A percentile compares a stretch with the other conserved stretches of the same genome.
These are phyloP conservation scores for Kwoniella shandongensis DNA, from an alignment of 768 basidiomycete species.

Conservation along the genomic window DNA sequence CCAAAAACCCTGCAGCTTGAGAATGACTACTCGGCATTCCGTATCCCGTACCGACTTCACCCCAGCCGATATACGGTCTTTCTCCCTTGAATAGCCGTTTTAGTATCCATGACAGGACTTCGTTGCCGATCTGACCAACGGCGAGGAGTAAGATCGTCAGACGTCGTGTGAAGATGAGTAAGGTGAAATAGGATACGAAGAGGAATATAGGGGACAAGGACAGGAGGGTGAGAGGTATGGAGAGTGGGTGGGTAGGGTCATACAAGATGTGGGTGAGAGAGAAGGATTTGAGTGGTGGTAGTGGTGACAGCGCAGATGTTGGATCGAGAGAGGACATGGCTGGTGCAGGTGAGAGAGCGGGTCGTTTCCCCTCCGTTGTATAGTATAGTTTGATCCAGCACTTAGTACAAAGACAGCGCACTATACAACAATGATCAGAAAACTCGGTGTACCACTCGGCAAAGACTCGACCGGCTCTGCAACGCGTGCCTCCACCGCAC, in stretches of 20 bases:
- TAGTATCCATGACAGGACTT: slow-evolving; percentile 38
- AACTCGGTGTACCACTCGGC: too few species aligned
- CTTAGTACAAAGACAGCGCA: too few species aligned
- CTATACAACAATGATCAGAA: too few species aligned
- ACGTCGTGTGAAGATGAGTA: slow-evolving; percentile 45
- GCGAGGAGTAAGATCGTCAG: slow-evolving; percentile 41
- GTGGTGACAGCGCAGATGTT: neutral
- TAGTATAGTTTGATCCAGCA: too few species aligned
- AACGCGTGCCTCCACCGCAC: too few species aligned
- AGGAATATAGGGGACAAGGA: slow-evolving; percentile 51
- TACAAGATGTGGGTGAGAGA: slow-evolving; percentile 43
- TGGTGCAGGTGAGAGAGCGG: too few species aligned
- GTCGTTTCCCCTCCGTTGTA: too few species aligned
- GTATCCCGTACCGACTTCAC: slow-evolving; percentile 46
- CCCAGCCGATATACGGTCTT: slow-evolving; percentile 38
- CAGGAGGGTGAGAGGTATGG: slow-evolving; percentile 46
- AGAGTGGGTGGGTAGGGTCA: slow-evolving; percentile 47
- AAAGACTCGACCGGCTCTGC: too few species aligned
- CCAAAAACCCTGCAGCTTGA: slow-evolving; percentile 43
- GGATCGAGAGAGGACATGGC: slow-evolving; percentile 30
- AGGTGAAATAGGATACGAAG: slow-evolving; percentile 50
- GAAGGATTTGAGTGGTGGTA: slow-evolving; percentile 41
- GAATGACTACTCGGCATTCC: slow-evolving; percentile 53
- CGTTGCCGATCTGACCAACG: slow-evolving; percentile 43
- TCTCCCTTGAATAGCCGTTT: slow-evolving; percentile 40